A percentile compares a stretch with the other conserved stretches of the same genome.
These are phyloP conservation scores for Zalaria obscura DNA, from an alignment of 2,329 filamentous ascomycete species.

Conservation along the genomic window DNA sequence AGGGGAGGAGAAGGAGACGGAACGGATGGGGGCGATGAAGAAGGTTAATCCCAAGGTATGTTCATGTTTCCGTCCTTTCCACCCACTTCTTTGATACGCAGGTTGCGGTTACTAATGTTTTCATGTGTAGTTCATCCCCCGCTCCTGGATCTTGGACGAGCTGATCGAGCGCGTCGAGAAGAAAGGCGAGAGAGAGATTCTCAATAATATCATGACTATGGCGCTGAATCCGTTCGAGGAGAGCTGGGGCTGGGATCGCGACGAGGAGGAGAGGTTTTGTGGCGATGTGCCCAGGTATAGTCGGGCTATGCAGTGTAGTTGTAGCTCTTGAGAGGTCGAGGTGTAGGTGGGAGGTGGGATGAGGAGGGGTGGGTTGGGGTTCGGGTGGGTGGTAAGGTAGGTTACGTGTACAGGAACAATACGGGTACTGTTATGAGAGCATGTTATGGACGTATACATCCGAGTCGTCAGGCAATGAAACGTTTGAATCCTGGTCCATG, in stretches of 20 bases:
- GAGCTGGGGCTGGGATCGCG: constrained; percentile 49
- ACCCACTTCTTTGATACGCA: too few relatives aligned
- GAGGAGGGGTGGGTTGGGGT: too few relatives aligned
- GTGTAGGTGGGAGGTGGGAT: too few relatives aligned
- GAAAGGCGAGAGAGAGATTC: constrained; percentile 63
- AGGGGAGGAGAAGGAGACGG: constrained; percentile 28
- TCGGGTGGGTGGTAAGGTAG: too few relatives aligned
- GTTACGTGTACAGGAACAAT: too few relatives aligned
- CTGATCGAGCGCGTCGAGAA: constrained; percentile 81
- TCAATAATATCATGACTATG: constrained; percentile 70
- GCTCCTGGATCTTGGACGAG: constrained; percentile 88
- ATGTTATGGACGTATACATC: too few relatives aligned
- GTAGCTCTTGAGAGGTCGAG: constrained; percentile 56
- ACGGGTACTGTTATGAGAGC: too few relatives aligned
- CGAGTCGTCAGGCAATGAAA: too few relatives aligned
- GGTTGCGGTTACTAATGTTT: too few relatives aligned
- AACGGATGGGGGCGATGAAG: constrained; percentile 63
- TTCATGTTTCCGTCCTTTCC: too few relatives aligned
- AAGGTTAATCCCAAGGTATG: constrained; percentile 66
- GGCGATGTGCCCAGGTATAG: constrained; percentile 68
- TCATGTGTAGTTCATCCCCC: constrained; percentile 84
- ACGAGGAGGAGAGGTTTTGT: constrained; percentile 71
- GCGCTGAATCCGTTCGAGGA: constrained; percentile 75
- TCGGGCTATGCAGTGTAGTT: constrained; percentile 85
- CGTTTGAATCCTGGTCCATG: too few relatives aligned